Evolutionary conservation across 441 rosid genomes (phyloP), one percentile per base, ranked within the genome.

Genomic region (Adansonia rubrostipa): DNA sequence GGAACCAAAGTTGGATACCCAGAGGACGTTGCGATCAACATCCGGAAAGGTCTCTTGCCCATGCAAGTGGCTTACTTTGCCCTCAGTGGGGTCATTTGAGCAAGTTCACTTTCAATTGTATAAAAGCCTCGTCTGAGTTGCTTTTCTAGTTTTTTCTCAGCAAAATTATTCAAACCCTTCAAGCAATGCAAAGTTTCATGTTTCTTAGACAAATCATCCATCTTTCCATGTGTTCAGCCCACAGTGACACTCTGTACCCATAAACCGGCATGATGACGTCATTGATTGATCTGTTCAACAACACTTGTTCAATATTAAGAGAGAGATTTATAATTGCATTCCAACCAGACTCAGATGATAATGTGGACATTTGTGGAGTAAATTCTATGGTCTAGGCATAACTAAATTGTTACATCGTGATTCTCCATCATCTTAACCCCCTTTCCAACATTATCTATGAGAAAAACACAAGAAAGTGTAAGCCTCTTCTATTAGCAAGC

Each of bases 161-260:
- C 94, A 73, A 91, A 82, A 69, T 78, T 22, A 82, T 94, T 94
- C 82, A 94, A 94, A n/a, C 71, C 80, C 81, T 68, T 86, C 67
- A 90, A 89, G 53, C 98, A 94, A 7, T 84, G 88, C 77, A 88
- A 20, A 57, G 74, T 85, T 75, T 88, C 88, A 3, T 96, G 92
- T 62, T 86, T 86, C 57, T 85, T 84, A 44, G 88, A 94, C 60
- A 67, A 47, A 47, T 80, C 81, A 19, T 91, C 87, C 0, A 91
- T 57, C 67, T 63, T 48, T 19, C 96, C 85, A 90, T 67, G 83
- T 94, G 98, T 80, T 94, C 98, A 3, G 92, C 93, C 98, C 98
- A 92, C 36, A 94, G 80, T 6, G 98, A 92, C 94, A 91, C 89
- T 76, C 98, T 85, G 75, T 91, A 94, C 69, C 97, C 96, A 13